These are phyloP conservation scores for Azolla pinnata DNA, from an alignment of 75 land plant genomes.

Conservation along the genomic window DNA sequence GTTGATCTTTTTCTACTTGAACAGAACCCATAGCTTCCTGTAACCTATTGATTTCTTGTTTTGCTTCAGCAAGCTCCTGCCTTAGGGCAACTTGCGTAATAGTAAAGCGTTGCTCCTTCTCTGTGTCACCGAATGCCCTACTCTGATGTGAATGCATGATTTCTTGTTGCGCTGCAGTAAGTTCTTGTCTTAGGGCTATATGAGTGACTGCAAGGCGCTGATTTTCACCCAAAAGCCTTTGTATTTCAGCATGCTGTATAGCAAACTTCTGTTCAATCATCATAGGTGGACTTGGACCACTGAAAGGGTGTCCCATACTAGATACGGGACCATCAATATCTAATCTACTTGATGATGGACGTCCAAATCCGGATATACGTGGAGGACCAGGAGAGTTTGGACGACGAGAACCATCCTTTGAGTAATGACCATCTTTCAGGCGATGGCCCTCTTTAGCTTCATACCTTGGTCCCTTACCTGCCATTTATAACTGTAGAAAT, in stretches of 20 bases:
- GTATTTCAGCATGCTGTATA: slow-evolving; percentile 67
- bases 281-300: slow-evolving; percentile 33
- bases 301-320: neutral
- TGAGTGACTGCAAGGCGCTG: slow-evolving; percentile 85
- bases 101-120: slow-evolving; percentile 64
- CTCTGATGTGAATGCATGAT: slow-evolving; percentile 32
- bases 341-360: neutral
- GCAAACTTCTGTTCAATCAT: slow-evolving; percentile 70
- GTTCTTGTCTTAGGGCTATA: slow-evolving; percentile 59
- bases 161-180: slow-evolving; percentile 48
- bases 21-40: slow-evolving; percentile 43
- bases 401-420: neutral
- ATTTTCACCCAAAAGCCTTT: slow-evolving; percentile 56
- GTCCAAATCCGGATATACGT: neutral
- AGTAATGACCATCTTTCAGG: neutral
- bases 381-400: neutral
- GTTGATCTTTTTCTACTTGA: slow-evolving; percentile 58
- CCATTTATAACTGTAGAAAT: slow-evolving; percentile 2
- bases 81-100: slow-evolving; percentile 52
- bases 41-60: slow-evolving; percentile 58
- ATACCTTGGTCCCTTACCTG: neutral
- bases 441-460: neutral
- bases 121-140: slow-evolving; percentile 34
- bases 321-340: neutral
- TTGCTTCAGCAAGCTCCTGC: slow-evolving; percentile 74